Conservation (phyloP, 163 green algal species). For the Volvox carteri region DNA sequence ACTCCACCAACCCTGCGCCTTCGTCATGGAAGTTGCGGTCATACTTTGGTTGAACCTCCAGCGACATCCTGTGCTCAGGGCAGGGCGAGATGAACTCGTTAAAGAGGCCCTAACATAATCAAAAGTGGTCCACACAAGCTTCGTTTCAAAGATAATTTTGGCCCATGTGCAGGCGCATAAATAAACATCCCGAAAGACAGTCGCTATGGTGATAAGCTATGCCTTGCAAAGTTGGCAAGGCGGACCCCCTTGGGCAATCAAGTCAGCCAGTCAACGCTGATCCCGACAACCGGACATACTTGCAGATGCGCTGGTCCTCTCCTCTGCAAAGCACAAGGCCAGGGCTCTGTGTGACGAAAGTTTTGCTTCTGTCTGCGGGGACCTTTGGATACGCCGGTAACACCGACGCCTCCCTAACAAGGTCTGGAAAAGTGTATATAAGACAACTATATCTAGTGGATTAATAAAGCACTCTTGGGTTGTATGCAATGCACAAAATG, state of each 20-base stretch:
- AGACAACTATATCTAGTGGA: too few relatives aligned
- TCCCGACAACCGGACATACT: neutral
- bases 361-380: neutral
- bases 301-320: neutral
- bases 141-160: too few relatives aligned
- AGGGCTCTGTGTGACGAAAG: neutral
- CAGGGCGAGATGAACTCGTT: neutral
- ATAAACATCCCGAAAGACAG: too few relatives aligned
- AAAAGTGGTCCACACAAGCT: too few relatives aligned
- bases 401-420: too few relatives aligned
- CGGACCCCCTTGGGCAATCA: conserved; percentile 6
- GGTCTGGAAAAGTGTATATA: too few relatives aligned
- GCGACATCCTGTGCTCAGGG: conserved; percentile 29
- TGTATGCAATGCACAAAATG: too few relatives aligned
- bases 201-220: too few relatives aligned
- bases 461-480: too few relatives aligned
- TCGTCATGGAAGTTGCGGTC: conserved; percentile 38
- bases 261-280: neutral
- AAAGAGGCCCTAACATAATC: neutral
- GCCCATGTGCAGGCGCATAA: too few relatives aligned
- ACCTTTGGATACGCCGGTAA: neutral
- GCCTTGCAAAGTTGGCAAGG: too few relatives aligned
- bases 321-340: neutral
- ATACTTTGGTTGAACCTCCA: conserved; percentile 52
- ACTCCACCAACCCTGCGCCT: conserved; percentile 32